Percentiles rank a stretch among this genome's conserved stretches.
Evolutionary conservation across 1,284 basidiomycete genomes (phyloP).

Genomic region (Stygiomarasmius scandens): DNA sequence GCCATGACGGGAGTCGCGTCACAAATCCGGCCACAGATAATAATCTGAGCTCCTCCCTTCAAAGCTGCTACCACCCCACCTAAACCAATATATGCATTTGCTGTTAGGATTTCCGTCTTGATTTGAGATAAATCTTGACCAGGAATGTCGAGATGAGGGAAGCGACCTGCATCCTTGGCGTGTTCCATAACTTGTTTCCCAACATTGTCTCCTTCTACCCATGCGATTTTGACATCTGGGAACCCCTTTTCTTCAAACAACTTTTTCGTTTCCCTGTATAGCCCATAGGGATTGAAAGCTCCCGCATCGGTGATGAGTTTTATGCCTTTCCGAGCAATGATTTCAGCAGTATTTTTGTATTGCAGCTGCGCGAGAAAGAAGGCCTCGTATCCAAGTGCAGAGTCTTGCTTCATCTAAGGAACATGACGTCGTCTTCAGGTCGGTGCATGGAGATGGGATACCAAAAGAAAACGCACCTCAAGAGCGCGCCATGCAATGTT

Average conservation of each 20-base stretch:
- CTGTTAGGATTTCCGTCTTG: neutral
- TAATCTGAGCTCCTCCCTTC: constrained; percentile 23
- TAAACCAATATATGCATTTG: constrained; percentile 23
- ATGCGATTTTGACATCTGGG: constrained; percentile 21
- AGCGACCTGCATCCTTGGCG: neutral
- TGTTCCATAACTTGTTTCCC: constrained; percentile 8
- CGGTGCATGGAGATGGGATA: neutral
- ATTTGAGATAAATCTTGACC: constrained; percentile 13
- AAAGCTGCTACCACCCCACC: constrained; percentile 24
- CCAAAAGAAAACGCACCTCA: neutral
- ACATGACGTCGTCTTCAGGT: neutral
- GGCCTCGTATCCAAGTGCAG: constrained; percentile 20
- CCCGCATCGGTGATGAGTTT: constrained; percentile 25
- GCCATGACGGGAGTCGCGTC: constrained; percentile 26
- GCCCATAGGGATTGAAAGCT: constrained; percentile 20
- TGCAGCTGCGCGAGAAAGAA: constrained; percentile 17
- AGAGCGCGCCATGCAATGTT: constrained; percentile 20
- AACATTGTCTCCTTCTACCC: constrained; percentile 26
- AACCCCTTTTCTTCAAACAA: constrained; percentile 16
- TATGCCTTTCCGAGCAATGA: constrained; percentile 21
- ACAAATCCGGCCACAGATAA: constrained; percentile 25
- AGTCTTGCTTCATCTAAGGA: constrained; percentile 9
- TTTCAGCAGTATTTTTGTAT: constrained; percentile 17
- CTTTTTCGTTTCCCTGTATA: constrained; percentile 18
- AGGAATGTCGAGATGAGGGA: constrained; percentile 16